Base-by-base conservation (phyloP, 352 stramenopile genomes). In the Phytophthora multivora region DNA sequence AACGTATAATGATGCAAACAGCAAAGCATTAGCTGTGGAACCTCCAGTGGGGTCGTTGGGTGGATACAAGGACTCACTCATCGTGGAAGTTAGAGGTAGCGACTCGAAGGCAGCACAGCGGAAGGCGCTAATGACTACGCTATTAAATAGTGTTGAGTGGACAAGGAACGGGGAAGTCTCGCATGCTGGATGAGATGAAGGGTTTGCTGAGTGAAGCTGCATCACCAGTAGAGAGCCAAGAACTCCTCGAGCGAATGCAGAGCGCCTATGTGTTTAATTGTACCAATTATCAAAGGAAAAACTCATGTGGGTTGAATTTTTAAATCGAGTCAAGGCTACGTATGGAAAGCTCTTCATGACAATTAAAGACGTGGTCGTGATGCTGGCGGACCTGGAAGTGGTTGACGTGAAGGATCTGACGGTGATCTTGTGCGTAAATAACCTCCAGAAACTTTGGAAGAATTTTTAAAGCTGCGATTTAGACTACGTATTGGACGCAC, bases 111-210 rank as follows among this genome's bases (percentile, higher is more conserved):
- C 21, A 23, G 21, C 21, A 4, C 39, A 26, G 28, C 12, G 18
- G 39, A 19, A 45, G 16, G 23, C 11, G 3, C 9, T 45, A 15
- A 9, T 56, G 33, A 19, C 47, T 8, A 51, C 7, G 30, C n/a
- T n/a, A n/a, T n/a, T n/a, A n/a, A n/a, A n/a, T n/a, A n/a, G n/a
- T n/a, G n/a, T n/a, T n/a, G n/a, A n/a, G n/a, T n/a, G n/a, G n/a
- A n/a, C n/a, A n/a, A 42, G 64, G 58, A 23, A 68, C 58, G 25
- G 57, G 58, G 12, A 73, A 67, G 42, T 68, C 57, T 18, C 59
- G 64, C 21, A 61, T 69, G 51, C 38, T 73, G 38, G 64, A 73
- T 28, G 58, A 73, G 48, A 67, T 73, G 64, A 64, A 64, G 33
- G 13, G 1, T 48, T 61, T 73, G 39, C 47, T 73, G 52, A 54